Evolutionary conservation across 345 rosid species (phyloP).

Genomic region (Lepidium sativum): DNA sequence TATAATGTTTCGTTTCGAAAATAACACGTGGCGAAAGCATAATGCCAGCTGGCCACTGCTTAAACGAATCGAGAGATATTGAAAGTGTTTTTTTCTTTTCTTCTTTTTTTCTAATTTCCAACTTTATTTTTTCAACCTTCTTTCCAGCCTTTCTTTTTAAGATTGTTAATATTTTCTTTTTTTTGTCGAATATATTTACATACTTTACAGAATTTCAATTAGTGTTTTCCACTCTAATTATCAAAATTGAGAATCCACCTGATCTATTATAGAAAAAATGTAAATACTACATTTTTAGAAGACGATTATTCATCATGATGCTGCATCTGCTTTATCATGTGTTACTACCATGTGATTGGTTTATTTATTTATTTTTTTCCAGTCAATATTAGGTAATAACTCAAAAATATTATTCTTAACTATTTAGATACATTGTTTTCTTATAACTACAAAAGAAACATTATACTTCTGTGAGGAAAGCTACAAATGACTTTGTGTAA

Average conservation of each 20-base stretch:
- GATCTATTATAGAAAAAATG: background rate
- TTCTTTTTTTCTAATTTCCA: background rate
- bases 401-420: too few relatives aligned
- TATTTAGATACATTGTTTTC: too few relatives aligned
- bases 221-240: conserved; percentile 2
- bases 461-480: too few relatives aligned
- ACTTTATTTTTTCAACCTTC: background rate
- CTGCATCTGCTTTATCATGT: background rate
- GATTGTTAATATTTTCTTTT: background rate
- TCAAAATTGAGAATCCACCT: conserved; percentile 14
- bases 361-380: background rate
- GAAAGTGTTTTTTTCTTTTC: too few relatives aligned
- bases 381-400: background rate
- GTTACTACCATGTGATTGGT: background rate
- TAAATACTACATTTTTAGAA: background rate
- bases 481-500: too few relatives aligned
- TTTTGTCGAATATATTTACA: conserved; percentile 8
- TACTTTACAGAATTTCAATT: background rate
- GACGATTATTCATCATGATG: background rate
- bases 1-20: conserved; percentile 12
- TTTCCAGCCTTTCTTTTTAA: background rate
- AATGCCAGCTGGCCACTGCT: conserved; percentile 36
- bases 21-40: conserved; percentile 45
- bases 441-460: too few relatives aligned
- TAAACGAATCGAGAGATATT: background rate